Evolutionary conservation across 768 basidiomycete genomes (phyloP).

Genomic region (Trametes villosa): DNA sequence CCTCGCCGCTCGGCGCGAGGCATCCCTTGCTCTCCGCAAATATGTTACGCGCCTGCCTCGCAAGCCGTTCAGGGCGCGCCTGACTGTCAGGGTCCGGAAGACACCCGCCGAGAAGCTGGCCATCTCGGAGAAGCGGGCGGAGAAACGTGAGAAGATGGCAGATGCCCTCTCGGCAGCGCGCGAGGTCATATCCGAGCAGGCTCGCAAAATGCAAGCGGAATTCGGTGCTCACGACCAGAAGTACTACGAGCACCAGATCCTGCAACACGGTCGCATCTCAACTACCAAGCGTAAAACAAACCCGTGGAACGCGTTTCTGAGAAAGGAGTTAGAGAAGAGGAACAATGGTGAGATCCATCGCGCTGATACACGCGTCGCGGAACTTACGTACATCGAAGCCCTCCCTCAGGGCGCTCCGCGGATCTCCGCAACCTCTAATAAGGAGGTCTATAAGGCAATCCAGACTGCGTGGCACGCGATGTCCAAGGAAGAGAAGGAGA

Average conservation of each 20-base stretch:
- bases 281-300: neutral
- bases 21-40: neutral
- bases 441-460: neutral
- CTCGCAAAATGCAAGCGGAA: neutral
- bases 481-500: neutral
- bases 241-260: constrained; percentile 1
- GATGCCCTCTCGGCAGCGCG: neutral
- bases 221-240: neutral
- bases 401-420: neutral
- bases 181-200: neutral
- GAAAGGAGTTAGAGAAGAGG: neutral
- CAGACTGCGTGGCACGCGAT: neutral
- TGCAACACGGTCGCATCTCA: neutral
- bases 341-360: neutral
- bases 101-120: neutral
- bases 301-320: constrained; percentile 11
- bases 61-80: neutral
- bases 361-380: neutral
- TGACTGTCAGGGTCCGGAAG: no score
- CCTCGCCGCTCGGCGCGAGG: neutral
- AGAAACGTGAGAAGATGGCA: neutral
- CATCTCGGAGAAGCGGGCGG: neutral
- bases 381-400: neutral
- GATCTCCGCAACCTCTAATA: no score
- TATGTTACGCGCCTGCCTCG: neutral